Evolutionary conservation across 176 grass and related monocot genomes (phyloP), one percentile per base, ranked within the genome.

Genomic region (Sorghum bicolor): DNA sequence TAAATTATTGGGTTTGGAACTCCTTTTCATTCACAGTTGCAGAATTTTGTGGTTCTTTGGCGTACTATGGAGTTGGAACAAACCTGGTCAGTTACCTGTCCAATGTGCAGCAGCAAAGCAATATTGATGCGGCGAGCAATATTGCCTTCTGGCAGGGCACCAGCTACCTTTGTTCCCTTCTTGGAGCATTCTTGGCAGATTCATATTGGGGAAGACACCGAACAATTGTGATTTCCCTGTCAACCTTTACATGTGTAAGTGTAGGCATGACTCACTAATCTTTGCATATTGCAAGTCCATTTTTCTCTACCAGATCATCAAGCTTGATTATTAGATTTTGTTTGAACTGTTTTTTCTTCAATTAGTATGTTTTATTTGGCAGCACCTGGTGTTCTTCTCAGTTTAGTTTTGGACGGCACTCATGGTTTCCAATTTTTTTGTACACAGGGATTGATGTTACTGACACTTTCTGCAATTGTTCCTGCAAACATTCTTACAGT

Each of bases 171-270:
- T 83, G 60, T 6, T 62, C 92, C 1, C 80, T 94, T 19, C 19
- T 94, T 11, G 92, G 89, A 36, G 89, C 89, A 36, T 84, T 92
- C 76, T 80, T 94, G 77, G 92, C 92, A 50, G 92, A 94, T 84
- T 79, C 92, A 25, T 94, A 92, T 30, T 92, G 81, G 92, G 92
- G 92, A 55, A 81, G 64, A 32, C 86, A 94, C 47, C 81, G 85
- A 74, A 92, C 89, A 4, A 87, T 92, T 4, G 84, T 91, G 1
- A 25, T 82, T 30, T 92, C 84, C 2, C 64, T 90, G 14, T 79
- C 81, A 6, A 20, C 82, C 3, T 87, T 89, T 72, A 79, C 77
- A 24, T 14, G 80, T 52, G 48, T 94, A 91, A 84, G 89, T 79
- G 8, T 41, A 25, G 29, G 32, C 5, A 76, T n/a, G 2, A 50